Percentiles rank a stretch among this genome's conserved stretches.
These are phyloP conservation scores for Histomonas meleagridis DNA, from an alignment of 208 protist genomes.

Conservation along the genomic window DNA sequence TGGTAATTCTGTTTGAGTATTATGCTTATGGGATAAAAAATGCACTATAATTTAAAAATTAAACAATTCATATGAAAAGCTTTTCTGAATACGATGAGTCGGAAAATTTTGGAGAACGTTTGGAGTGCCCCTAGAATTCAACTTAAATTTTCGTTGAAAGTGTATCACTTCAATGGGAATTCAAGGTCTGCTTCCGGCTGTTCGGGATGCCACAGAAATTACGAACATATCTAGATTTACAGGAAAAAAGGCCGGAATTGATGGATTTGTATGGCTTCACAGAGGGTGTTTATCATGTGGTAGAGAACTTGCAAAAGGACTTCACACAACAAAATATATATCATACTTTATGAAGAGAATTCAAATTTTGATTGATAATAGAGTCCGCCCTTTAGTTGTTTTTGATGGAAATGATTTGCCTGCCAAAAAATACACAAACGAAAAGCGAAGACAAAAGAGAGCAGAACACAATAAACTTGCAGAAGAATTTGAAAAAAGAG, in stretches of 20 bases:
- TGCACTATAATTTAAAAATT: no score
- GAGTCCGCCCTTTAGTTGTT: constrained; percentile 67
- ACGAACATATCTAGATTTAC: constrained; percentile 50
- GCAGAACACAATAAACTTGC: not conserved
- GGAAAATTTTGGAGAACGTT: no score
- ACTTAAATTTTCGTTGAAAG: no score
- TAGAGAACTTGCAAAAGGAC: constrained; percentile 52
- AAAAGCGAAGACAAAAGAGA: constrained; percentile 50
- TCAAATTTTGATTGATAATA: constrained; percentile 54
- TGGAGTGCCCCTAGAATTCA: no score
- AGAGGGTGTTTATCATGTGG: constrained; percentile 57
- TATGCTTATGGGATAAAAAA: no score
- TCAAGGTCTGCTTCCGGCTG: constrained; percentile 54
- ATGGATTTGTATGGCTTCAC: constrained; percentile 68
- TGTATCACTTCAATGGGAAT: no score
- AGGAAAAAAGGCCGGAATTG: constrained; percentile 62
- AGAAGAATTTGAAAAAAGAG: constrained; percentile 38
- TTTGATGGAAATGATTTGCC: constrained; percentile 72
- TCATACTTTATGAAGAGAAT: constrained; percentile 59
- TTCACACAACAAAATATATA: constrained; percentile 48
- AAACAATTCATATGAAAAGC: no score
- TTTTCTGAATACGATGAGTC: no score
- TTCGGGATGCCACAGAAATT: not conserved
- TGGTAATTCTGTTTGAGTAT: no score
- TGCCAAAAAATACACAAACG: constrained; percentile 63